Percentiles rank a stretch among this genome's conserved stretches.
Conservation (phyloP, 2,329 filamentous ascomycete species). For the Aspergillus tamarii region DNA sequence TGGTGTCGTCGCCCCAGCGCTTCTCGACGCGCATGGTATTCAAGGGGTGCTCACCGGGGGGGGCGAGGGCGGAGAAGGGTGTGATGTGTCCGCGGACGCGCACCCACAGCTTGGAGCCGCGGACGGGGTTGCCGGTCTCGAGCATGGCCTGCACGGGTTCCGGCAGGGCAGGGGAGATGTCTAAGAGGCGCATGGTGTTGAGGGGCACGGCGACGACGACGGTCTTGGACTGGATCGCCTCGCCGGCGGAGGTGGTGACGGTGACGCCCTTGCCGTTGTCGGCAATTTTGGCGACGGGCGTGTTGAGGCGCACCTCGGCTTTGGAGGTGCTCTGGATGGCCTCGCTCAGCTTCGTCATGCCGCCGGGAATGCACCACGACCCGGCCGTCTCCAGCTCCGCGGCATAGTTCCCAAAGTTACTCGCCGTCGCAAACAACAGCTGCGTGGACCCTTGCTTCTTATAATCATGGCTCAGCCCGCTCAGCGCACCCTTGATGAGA, state of each 20-base stretch:
- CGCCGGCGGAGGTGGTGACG: constrained; percentile 9
- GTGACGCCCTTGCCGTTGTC: constrained; percentile 5
- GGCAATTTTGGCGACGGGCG: background rate
- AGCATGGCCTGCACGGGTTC: constrained; percentile 1
- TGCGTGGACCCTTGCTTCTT: constrained; percentile 19
- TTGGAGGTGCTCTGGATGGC: constrained; percentile 8
- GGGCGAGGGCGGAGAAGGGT: constrained; percentile 15
- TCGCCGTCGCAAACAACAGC: constrained; percentile 16
- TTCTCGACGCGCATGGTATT: constrained; percentile 15
- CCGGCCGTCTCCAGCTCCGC: constrained; percentile 14
- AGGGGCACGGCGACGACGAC: constrained; percentile 8
- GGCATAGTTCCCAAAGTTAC: constrained; percentile 13
- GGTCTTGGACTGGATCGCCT: background rate
- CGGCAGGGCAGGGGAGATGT: constrained; percentile 6
- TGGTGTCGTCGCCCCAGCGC: constrained; percentile 16
- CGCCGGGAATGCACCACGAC: constrained; percentile 9
- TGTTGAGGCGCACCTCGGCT: constrained; percentile 8
- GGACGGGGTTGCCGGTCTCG: constrained; percentile 14
- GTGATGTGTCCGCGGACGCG: constrained; percentile 12
- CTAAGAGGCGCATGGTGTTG: constrained; percentile 9
- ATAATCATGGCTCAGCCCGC: constrained; percentile 15
- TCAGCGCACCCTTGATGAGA: constrained; percentile 17
- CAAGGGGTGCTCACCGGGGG: constrained; percentile 15
- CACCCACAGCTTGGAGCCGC: too few relatives aligned
- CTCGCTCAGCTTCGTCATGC: constrained; percentile 6